Base-by-base conservation (phyloP, 306 rosid genomes). In the Spatholobus suberectus region DNA sequence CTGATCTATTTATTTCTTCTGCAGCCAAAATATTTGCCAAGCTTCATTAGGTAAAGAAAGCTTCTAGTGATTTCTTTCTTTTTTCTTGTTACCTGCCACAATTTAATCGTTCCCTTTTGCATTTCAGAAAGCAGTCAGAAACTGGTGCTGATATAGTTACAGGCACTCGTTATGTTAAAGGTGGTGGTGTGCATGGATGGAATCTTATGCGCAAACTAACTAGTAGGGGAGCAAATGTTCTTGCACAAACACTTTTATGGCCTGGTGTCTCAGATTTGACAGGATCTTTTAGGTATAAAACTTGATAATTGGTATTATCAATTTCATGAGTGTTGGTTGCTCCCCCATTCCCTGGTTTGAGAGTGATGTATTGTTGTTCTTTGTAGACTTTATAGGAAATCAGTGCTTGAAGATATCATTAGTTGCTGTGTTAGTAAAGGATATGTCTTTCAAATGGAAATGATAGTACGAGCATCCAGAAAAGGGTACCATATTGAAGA, bases 121-220 rank as follows among this genome's bases (percentile, higher is more conserved):
- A 73, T 82, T 35, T 63, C 79, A 90, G 98, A 86, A 94, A 88
- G 85, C 98, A 93, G 83, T 74, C 81, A 79, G 91, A 90, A 82
- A 92, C 98, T 67, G 89, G 91, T 82, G 99, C 99, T 43, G 92
- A 89, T 84, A 92, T 96, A 89, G 97, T 93, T 62, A 92, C 97
- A 0, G 99, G 99, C 73, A 96, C 99, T 69, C 96, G 98, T 51
- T 96, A 96, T 88, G 99, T 94, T 73, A 87, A 82, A 89, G 97
- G 92, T 13, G 99, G 99, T 1, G 97, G 98, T 76, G 97, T 96
- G 54, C 97, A 96, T 91, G 99, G 99, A 80, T 96, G 99, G 99
- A 96, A 90, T 90, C 98, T 96, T 70, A 93, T 96, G 97, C 97
- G 98, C 88, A 96, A 96, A 73, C 89, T 96, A 69, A 96, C 99